Base-by-base conservation (phyloP, 371 early-diverging fungal species). In the Gilbertella persicaria region DNA sequence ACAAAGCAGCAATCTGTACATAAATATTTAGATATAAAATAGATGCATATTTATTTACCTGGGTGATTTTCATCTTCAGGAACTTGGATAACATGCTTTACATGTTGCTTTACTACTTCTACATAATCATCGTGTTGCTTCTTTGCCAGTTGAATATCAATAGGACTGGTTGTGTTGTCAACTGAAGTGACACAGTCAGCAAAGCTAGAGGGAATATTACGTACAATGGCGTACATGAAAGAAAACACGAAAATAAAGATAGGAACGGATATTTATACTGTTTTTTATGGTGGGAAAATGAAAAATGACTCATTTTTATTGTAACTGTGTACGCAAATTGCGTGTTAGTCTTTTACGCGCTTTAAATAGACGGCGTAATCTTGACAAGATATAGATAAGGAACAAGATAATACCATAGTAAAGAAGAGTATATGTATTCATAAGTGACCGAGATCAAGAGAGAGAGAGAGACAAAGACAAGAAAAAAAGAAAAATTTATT, bases 1-100 rank as follows among this genome's bases (percentile, higher is more conserved):
- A 71, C 62, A 55, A 71, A 71, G 33, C 63, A 62, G 52, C 72
- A 64, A 30, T 65, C 72, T 40, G 48, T 2, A 24, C 19, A 8
- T 20, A 30, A 29, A 4, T 16, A 23, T 10, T 30, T 47, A 48
- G 28, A 8, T 14, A 10, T 21, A n/a, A n/a, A n/a, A 4, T 40
- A 12, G 9, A 5, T 4, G 4, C 6, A n/a, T 20, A 12, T 21
- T 23, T 16, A 50, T 13, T 30, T 53, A 63, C 64, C 58, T 26
- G 67, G 64, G 36, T 64, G 64, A 24, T 5, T 40, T 26, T 54
- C 52, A 40, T 67, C 67, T n/a, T 60, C 48, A 30, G 55, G 45
- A 4, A 67, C 60, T 6, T 53, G 25, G 5, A 64, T 51, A 16
- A 63, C 48, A 35, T 55, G 42, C 5, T 58, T 29, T n/a, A 64